Conservation (phyloP, 257 asterid species). For the Solanum habrochaites region DNA sequence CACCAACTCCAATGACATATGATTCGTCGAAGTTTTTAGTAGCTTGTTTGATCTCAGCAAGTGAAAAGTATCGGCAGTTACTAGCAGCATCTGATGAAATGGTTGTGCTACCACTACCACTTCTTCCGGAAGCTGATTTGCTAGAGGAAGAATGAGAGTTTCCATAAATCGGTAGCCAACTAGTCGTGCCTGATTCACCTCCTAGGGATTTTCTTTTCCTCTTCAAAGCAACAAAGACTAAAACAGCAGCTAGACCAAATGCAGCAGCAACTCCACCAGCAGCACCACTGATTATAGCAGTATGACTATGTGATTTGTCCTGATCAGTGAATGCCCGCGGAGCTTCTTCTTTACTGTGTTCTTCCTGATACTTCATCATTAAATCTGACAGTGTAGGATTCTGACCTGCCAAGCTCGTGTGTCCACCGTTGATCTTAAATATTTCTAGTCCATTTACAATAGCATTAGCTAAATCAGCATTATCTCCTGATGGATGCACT, state of each 20-base stretch:
- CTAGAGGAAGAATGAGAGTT: conserved; percentile 31
- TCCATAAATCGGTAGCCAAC: conserved; percentile 83
- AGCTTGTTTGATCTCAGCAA: conserved; percentile 57
- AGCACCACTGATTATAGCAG: conserved; percentile 44
- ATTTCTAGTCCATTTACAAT: conserved; percentile 78
- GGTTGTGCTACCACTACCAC: conserved; percentile 24
- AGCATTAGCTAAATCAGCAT: conserved; percentile 33
- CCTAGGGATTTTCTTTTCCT: conserved; percentile 25
- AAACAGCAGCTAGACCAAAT: conserved; percentile 52
- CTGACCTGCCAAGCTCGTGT: conserved; percentile 57
- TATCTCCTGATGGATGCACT: conserved; percentile 29
- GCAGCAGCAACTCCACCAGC: conserved; percentile 84
- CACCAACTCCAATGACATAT: conserved; percentile 86
- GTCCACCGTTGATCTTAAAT: conserved; percentile 57
- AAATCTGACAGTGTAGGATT: conserved; percentile 67
- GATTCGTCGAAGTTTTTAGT: conserved; percentile 82
- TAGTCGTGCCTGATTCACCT: conserved; percentile 21
- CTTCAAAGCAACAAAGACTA: conserved; percentile 30
- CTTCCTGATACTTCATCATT: conserved; percentile 49
- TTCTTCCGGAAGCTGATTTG: conserved; percentile 37
- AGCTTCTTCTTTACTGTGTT: neutral
- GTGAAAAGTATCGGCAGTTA: conserved; percentile 71
- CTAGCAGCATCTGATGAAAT: conserved; percentile 76
- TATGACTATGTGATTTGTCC: neutral
- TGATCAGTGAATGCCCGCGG: conserved; percentile 12